Base-by-base conservation (phyloP, 345 rosid species). In the Brassica nigra region DNA sequence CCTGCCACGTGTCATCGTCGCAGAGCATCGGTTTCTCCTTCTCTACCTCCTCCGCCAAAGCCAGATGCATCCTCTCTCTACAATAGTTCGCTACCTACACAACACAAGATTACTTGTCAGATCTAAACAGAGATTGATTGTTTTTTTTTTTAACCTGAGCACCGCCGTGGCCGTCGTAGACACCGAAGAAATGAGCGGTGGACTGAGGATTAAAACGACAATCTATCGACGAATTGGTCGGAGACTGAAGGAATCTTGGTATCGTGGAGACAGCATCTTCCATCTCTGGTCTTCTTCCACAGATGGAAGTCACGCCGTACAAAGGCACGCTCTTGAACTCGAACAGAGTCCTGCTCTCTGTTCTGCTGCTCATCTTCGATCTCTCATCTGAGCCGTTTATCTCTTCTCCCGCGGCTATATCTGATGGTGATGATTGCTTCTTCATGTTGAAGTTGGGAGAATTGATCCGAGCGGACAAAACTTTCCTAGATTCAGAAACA, bases 131-230 rank as follows among this genome's bases (percentile, higher is more conserved):
- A 33, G 59, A 58, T 15, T 2, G 59, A 73, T 34, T 75, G 75
- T 66, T 44, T 11, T 29, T 6, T 65, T 85, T 23, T 23, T 23
- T 23, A 23, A 91, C 95, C 93, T 91, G 89, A 80, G 83, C 74
- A 47, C 98, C 98, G 11, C 97, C 93, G 72, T 90, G 97, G 33
- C 93, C 97, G 76, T 93, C 98, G 66, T 88, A 91, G 9, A 92
- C 93, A 54, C 95, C 97, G 61, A 84, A 89, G 87, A 93, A 91
- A 71, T 88, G 91, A 63, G 84, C 85, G 8, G 77, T 58, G 8
- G 81, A 64, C 16, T 73, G 79, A n/a, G 81, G 82, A 76, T 83
- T 68, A 33, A 27, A 68, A 15, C 64, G 74, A 62, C 80, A 77
- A 59, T 74, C 84, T 68, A 66, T 31, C 42, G 84, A 33, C 74